Percentiles rank a stretch among this genome's conserved stretches.
These are phyloP conservation scores for Rhodotorula glutinis DNA, from an alignment of 1,284 basidiomycete species.

Conservation along the genomic window DNA sequence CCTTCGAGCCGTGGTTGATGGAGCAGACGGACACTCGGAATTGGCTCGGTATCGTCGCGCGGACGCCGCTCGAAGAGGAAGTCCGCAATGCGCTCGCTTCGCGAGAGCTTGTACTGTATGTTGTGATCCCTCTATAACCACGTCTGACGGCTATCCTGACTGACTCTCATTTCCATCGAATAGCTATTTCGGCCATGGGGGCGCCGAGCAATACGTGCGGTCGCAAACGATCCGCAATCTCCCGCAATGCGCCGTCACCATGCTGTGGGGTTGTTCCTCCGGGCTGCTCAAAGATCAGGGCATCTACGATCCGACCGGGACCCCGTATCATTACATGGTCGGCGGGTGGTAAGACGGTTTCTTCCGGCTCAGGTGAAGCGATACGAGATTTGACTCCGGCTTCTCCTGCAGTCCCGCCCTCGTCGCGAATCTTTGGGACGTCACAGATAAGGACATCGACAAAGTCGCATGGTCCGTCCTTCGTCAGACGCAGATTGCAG, in stretches of 20 bases:
- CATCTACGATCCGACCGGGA: constrained; percentile 86
- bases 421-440: constrained; percentile 95
- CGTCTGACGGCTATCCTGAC: neutral
- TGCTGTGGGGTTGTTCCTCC: constrained; percentile 99
- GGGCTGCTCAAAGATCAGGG: constrained; percentile 84
- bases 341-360: constrained; percentile 74
- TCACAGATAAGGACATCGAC: constrained; percentile 96
- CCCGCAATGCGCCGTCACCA: constrained; percentile 78
- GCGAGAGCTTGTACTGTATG: constrained; percentile 80
- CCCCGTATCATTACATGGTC: constrained; percentile 91
- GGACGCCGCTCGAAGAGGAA: constrained; percentile 74
- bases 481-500: constrained; percentile 63
- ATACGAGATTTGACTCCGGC: neutral
- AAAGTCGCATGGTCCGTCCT: constrained; percentile 82
- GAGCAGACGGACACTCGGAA: constrained; percentile 59
- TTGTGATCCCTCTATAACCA: constrained; percentile 41
- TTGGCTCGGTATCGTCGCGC: constrained; percentile 80
- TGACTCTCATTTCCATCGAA: constrained; percentile 2
- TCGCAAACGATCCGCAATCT: constrained; percentile 79
- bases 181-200: constrained; percentile 96
- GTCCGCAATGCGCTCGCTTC: constrained; percentile 65
- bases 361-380: too few species aligned
- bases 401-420: constrained; percentile 68
- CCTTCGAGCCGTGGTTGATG: constrained; percentile 73
- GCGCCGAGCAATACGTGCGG: constrained; percentile 88